Evolutionary conservation across 73 alveolate genomes (phyloP).

Genomic region (Stentor roeselii): DNA sequence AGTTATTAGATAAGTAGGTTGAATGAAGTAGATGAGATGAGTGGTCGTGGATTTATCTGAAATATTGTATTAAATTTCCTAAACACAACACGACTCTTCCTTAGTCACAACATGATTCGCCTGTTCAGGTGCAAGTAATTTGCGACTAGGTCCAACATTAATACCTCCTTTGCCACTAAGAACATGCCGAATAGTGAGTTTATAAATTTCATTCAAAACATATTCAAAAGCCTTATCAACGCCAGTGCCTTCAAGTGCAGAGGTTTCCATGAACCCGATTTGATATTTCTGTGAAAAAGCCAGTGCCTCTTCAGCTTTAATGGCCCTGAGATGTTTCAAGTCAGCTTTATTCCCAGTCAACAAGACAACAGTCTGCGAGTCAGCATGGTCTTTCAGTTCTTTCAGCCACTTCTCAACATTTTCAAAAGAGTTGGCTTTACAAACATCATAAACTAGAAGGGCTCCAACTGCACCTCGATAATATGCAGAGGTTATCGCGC

Average conservation of each 20-base stretch:
- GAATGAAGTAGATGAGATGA: conserved; percentile 34
- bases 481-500: conserved; percentile 68
- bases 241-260: conserved; percentile 68
- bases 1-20: too few species aligned
- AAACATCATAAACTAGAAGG: conserved; percentile 68
- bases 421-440: conserved; percentile 56
- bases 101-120: too few species aligned
- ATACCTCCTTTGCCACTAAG: too few species aligned
- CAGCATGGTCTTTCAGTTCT: conserved; percentile 75
- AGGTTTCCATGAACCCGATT: conserved; percentile 68
- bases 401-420: conserved; percentile 62
- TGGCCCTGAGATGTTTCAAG: conserved; percentile 71
- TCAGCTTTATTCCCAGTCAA: conserved; percentile 75
- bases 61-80: too few species aligned
- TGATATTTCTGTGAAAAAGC: conserved; percentile 48
- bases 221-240: conserved; percentile 64
- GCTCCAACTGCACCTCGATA: conserved; percentile 70
- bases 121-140: too few species aligned
- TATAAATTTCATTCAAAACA: too few species aligned
- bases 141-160: too few species aligned
- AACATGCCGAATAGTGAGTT: too few species aligned
- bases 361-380: conserved; percentile 57
- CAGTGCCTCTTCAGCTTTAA: conserved; percentile 69
- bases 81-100: too few species aligned
- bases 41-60: not conserved